phyloP scores from a whole-genome alignment of 306 rosid species.

The Lupinus albus region DNA sequence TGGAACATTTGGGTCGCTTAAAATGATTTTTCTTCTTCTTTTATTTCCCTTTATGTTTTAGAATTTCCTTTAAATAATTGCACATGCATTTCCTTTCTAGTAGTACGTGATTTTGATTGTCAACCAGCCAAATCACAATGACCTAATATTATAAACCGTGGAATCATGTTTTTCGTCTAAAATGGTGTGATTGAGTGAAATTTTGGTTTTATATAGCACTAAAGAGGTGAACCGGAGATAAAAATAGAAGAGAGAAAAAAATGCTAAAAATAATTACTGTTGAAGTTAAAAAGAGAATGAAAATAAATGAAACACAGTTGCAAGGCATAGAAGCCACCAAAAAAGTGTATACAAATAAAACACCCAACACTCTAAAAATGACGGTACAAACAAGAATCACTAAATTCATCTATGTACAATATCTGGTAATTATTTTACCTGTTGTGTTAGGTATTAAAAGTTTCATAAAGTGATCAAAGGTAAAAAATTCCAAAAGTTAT shows the following conservation, averaged over 20 bases:
- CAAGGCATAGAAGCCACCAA: background rate
- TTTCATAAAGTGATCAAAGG: background rate
- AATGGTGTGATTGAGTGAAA: background rate
- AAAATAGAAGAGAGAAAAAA: background rate
- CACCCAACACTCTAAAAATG: background rate
- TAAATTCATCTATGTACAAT: background rate
- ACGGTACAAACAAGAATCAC: background rate
- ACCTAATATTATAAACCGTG: background rate
- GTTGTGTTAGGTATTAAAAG: background rate
- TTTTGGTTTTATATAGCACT: background rate
- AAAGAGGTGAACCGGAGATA: background rate
- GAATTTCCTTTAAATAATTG: background rate
- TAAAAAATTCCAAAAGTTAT: background rate
- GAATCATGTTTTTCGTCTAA: background rate
- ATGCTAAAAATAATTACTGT: background rate
- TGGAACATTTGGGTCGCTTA: background rate
- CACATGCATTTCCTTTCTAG: constrained; percentile 17
- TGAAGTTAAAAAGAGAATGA: background rate
- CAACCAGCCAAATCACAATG: background rate
- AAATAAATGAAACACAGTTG: background rate
- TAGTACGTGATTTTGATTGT: constrained; percentile 21
- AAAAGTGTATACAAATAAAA: background rate
- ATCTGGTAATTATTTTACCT: background rate
- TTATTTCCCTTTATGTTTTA: background rate
- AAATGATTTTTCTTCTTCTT: background rate